A percentile compares a stretch with the other conserved stretches of the same genome.
Conservation (phyloP, 768 basidiomycete genomes). For the Phanerodontia chrysosporium region DNA sequence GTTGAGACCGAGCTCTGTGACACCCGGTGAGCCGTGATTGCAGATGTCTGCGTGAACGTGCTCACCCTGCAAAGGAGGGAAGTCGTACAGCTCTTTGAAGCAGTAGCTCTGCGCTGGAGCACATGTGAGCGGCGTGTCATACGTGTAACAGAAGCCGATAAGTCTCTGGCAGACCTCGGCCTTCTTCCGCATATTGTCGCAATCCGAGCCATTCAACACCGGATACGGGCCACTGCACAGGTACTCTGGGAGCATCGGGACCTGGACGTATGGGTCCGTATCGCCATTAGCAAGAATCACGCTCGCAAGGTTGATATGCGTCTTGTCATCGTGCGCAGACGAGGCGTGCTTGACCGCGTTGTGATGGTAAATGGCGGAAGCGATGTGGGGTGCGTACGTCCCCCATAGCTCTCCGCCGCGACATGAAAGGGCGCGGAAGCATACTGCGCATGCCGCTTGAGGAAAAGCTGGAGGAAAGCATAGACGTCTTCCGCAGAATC, state of each 20-base stretch:
- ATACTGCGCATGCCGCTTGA: constrained; percentile 71
- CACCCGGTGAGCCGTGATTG: too few relatives aligned
- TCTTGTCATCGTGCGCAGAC: constrained; percentile 42
- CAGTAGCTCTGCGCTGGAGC: constrained; percentile 74
- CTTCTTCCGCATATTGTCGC: constrained; percentile 38
- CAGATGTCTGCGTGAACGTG: too few relatives aligned
- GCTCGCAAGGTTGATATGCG: constrained; percentile 73
- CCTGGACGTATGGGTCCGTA: constrained; percentile 80
- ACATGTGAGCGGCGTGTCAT: constrained; percentile 37
- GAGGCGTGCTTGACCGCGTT: constrained; percentile 45
- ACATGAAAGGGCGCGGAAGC: constrained; percentile 68
- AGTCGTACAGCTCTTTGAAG: constrained; percentile 61
- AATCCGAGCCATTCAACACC: constrained; percentile 54
- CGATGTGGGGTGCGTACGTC: constrained; percentile 67
- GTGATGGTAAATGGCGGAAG: constrained; percentile 74
- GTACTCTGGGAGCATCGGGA: constrained; percentile 76
- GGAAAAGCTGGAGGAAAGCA: constrained; percentile 78
- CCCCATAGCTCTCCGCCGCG: constrained; percentile 76
- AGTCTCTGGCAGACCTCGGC: constrained; percentile 38
- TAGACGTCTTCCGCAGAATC: constrained; percentile 89
- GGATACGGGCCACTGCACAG: constrained; percentile 81
- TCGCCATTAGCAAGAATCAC: constrained; percentile 86
- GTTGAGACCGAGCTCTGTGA: constrained; percentile 41
- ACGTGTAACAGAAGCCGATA: constrained; percentile 45
- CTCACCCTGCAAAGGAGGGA: constrained; percentile 59